Conservation (phyloP, 2,329 filamentous ascomycete species). For the Didymella glomerata region DNA sequence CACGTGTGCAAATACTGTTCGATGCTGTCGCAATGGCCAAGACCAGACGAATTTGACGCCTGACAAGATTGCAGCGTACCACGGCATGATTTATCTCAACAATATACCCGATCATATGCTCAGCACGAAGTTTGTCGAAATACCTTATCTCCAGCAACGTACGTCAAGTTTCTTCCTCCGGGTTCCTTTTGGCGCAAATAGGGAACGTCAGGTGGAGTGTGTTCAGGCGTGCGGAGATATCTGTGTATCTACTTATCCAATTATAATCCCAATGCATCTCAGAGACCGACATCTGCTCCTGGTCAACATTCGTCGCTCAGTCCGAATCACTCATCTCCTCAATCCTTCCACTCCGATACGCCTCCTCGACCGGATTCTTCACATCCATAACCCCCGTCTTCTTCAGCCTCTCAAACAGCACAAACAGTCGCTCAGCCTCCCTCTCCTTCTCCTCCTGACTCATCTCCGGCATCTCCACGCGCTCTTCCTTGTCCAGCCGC, state of each 20-base stretch:
- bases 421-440: slow-evolving; percentile 88
- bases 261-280: background rate
- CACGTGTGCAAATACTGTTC: background rate
- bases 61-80: background rate
- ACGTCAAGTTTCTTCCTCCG: background rate
- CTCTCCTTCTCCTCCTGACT: slow-evolving; percentile 89
- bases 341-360: slow-evolving; percentile 73
- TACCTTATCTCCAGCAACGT: background rate
- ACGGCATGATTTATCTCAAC: background rate
- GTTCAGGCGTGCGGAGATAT: background rate
- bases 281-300: background rate
- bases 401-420: slow-evolving; percentile 83
- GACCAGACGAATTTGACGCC: background rate
- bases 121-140: background rate
- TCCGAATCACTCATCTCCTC: slow-evolving; percentile 69
- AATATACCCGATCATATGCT: background rate
- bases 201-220: background rate
- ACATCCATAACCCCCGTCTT: slow-evolving; percentile 79
- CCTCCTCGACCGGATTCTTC: slow-evolving; percentile 78
- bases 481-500: slow-evolving; percentile 72
- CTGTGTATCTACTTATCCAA: background rate
- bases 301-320: slow-evolving; percentile 2
- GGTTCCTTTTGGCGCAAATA: background rate
- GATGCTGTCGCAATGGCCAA: background rate
- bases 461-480: slow-evolving; percentile 73